These are phyloP conservation scores for Thuidium tamariscinum DNA, from an alignment of 225 moss, liverwort and hornwort species.

Conservation along the genomic window DNA sequence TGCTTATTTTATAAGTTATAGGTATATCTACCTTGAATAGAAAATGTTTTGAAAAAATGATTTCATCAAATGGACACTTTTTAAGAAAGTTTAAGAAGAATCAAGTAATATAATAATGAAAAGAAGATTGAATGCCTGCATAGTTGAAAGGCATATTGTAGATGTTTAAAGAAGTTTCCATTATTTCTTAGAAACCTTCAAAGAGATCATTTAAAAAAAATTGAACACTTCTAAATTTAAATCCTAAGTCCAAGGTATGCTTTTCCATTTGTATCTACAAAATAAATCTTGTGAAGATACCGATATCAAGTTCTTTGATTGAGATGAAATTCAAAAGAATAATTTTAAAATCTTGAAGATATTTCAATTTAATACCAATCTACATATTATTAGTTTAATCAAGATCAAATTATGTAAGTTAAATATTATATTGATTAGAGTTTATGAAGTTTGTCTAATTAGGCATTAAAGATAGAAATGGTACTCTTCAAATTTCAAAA, in stretches of 20 bases:
- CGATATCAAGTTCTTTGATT: not conserved
- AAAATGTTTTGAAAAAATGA: not conserved
- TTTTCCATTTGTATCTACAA: not conserved
- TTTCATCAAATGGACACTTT: not conserved
- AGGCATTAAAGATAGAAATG: fast-evolving
- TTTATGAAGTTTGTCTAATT: not conserved
- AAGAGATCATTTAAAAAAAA: fast-evolving
- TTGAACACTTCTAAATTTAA: not conserved
- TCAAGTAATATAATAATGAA: not conserved
- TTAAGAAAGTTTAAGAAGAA: not conserved
- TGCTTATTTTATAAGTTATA: too few relatives aligned
- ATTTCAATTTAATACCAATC: not conserved
- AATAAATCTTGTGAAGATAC: not conserved
- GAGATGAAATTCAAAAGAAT: not conserved
- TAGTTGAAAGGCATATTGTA: not conserved
- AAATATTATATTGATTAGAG: too few relatives aligned
- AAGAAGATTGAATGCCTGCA: too few relatives aligned
- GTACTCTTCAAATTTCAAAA: not conserved
- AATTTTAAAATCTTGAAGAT: not conserved
- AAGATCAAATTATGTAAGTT: not conserved
- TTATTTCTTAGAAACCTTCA: not conserved
- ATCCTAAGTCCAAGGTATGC: too few relatives aligned
- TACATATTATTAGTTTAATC: too few relatives aligned
- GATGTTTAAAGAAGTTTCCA: not conserved
- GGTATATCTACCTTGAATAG: too few relatives aligned